phyloP scores from a whole-genome alignment of 2,329 filamentous ascomycete genomes.

The Ophidiomyces ophidiicola region DNA sequence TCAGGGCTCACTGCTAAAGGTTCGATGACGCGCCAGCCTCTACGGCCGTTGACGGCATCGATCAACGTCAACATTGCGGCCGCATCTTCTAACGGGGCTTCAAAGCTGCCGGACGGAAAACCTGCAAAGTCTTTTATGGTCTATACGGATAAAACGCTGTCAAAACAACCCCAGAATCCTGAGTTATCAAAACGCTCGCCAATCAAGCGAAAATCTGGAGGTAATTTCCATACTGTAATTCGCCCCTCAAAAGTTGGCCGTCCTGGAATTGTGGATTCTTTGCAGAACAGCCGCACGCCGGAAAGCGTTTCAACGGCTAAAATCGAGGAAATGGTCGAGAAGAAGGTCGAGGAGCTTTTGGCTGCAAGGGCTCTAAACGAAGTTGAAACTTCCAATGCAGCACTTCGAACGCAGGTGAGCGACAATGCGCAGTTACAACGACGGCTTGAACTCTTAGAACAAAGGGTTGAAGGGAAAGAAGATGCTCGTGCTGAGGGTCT shows the following conservation, averaged over 20 bases:
- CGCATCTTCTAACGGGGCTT: constrained; percentile 38
- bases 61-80: constrained; percentile 59
- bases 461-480: constrained; percentile 66
- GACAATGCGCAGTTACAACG: constrained; percentile 66
- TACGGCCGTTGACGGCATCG: constrained; percentile 62
- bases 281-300: constrained; percentile 26
- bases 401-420: constrained; percentile 26
- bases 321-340: constrained; percentile 85
- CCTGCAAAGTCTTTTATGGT: constrained; percentile 77
- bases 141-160: constrained; percentile 56
- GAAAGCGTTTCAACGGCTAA: constrained; percentile 49
- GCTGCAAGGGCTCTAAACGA: constrained; percentile 58
- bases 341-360: constrained; percentile 79
- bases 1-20: constrained; percentile 30
- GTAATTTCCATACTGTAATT: constrained; percentile 18
- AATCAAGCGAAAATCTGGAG: constrained; percentile 28
- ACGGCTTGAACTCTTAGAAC: constrained; percentile 71
- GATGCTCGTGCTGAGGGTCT: constrained; percentile 70
- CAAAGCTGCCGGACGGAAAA: constrained; percentile 49
- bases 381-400: constrained; percentile 23
- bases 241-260: constrained; percentile 42
- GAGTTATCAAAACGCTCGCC: constrained; percentile 37
- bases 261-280: constrained; percentile 12
- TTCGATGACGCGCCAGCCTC: constrained; percentile 54
- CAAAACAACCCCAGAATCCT: constrained; percentile 33